These are phyloP conservation scores for Xylaria sp. DNA, from an alignment of 2,329 filamentous ascomycete species.

Conservation along the genomic window DNA sequence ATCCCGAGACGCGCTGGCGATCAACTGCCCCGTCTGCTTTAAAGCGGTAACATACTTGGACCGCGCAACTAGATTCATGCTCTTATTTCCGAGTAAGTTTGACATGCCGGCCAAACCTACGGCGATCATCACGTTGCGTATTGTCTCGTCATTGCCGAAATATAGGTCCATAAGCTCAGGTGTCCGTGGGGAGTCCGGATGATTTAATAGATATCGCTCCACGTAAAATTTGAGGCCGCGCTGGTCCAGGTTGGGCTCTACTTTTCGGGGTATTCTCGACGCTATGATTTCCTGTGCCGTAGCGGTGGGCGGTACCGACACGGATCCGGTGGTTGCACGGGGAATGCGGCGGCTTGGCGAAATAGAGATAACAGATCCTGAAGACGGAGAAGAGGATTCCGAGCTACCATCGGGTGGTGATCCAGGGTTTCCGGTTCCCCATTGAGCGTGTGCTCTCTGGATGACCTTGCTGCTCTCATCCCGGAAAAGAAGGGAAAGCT, in stretches of 20 bases:
- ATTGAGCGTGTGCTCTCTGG: conserved; percentile 65
- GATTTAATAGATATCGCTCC: conserved; percentile 61
- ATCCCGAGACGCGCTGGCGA: conserved; percentile 51
- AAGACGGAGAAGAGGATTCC: conserved; percentile 38
- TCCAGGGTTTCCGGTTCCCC: conserved; percentile 54
- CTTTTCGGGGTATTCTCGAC: conserved; percentile 46
- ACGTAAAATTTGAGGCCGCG: conserved; percentile 63
- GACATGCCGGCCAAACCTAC: conserved; percentile 68
- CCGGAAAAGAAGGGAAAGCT: conserved; percentile 72
- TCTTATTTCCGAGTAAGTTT: conserved; percentile 60
- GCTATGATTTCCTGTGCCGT: conserved; percentile 35
- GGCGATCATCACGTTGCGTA: conserved; percentile 63
- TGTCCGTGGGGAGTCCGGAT: conserved; percentile 60
- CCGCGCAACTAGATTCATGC: conserved; percentile 59
- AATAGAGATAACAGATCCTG: conserved; percentile 25
- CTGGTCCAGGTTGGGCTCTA: conserved; percentile 58
- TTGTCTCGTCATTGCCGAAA: conserved; percentile 52
- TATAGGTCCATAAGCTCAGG: conserved; percentile 52
- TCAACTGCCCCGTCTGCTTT: conserved; percentile 56
- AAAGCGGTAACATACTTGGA: conserved; percentile 66
- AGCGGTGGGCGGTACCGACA: not conserved
- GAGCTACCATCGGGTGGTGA: conserved; percentile 45
- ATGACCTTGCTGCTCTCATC: conserved; percentile 73
- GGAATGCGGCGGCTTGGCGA: conserved; percentile 27
- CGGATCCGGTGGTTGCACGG: not conserved